Base-by-base conservation (phyloP, 2,329 filamentous ascomycete genomes). In the Nigrospora oryzae region DNA sequence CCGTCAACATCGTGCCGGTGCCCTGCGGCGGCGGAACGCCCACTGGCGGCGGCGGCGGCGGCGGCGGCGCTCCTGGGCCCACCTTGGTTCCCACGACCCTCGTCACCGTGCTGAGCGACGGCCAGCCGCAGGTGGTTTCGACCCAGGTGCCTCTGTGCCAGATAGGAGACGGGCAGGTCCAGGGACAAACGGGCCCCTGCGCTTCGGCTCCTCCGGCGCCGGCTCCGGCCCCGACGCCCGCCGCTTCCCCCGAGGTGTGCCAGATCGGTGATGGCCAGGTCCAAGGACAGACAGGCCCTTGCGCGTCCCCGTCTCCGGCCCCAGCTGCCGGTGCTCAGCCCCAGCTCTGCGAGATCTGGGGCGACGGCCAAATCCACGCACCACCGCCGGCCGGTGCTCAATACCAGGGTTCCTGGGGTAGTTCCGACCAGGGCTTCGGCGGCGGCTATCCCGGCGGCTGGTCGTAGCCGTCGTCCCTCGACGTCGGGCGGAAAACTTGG, bases 1-100 rank as follows among this genome's bases (percentile, higher is more conserved):
- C 75, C 2, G 73, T 87, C 23, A 63, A 74, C 49, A 70, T 85
- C 43, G 56, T 70, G 10, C 67, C 70, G 13, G 61, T 75, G 42
- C 63, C 73, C 1, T 81, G 79, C 49, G 64, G 61, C 38, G 46
- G 48, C 31, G 61, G 64, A 34, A 66, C 49, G 2, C 51, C 59
- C 3, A 61, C 56, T 15, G 52, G 54, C 10, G 51, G 64, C 47
- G 48, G 64, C 47, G 48, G 62, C 38, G 46, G 48, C 31, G 61
- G 64, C 35, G 66, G 64, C 42, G 65, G 65, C 42, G 56, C 71
- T 6, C 63, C 76, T 13, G 73, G 67, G 28, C 74, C 70, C 28
- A 62, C 62, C 46, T 57, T 72, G 40, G 62, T 73, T 2, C 65
- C 64, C 19, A 77, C 74, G 10, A 73, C 74, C 3, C 55, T 74